Conservation (phyloP, 306 rosid genomes). For the Lagenaria siceraria region DNA sequence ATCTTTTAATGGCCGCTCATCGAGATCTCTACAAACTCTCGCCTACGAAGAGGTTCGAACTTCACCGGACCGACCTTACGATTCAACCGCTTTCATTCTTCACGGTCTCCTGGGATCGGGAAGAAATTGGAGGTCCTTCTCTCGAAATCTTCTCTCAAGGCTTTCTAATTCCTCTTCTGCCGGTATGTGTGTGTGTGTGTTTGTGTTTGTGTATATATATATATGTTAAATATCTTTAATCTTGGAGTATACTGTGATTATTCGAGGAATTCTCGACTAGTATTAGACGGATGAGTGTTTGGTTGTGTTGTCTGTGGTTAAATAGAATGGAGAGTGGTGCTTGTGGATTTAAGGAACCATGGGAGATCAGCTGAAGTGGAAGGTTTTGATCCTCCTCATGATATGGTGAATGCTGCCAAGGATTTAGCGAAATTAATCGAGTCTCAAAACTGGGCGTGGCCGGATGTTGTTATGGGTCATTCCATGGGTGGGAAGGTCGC, state of each 20-base stretch:
- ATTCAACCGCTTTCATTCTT: conserved; percentile 61
- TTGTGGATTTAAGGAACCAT: conserved; percentile 81
- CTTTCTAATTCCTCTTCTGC: conserved; percentile 54
- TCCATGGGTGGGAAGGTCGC: conserved; percentile 94
- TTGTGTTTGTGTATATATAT: too few relatives aligned
- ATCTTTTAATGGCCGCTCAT: conserved; percentile 3
- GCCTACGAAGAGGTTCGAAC: conserved; percentile 69
- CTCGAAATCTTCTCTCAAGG: conserved; percentile 44
- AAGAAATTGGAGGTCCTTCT: conserved; percentile 80
- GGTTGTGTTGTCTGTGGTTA: neutral
- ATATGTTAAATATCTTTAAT: neutral
- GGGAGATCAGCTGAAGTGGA: conserved; percentile 56
- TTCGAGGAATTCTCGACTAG: neutral
- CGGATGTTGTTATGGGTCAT: conserved; percentile 84
- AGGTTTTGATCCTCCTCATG: conserved; percentile 49
- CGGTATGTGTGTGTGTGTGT: conserved; percentile 26
- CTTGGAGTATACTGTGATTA: neutral
- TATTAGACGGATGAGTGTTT: neutral
- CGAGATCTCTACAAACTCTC: conserved; percentile 33
- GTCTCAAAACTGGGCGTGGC: conserved; percentile 73
- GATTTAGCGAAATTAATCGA: conserved; percentile 67
- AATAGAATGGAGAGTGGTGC: conserved; percentile 73
- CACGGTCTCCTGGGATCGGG: conserved; percentile 81
- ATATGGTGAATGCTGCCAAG: conserved; percentile 54
- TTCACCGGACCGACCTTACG: conserved; percentile 36